Conservation (phyloP, 345 rosid genomes). For the Chamaenerion angustifolium region DNA sequence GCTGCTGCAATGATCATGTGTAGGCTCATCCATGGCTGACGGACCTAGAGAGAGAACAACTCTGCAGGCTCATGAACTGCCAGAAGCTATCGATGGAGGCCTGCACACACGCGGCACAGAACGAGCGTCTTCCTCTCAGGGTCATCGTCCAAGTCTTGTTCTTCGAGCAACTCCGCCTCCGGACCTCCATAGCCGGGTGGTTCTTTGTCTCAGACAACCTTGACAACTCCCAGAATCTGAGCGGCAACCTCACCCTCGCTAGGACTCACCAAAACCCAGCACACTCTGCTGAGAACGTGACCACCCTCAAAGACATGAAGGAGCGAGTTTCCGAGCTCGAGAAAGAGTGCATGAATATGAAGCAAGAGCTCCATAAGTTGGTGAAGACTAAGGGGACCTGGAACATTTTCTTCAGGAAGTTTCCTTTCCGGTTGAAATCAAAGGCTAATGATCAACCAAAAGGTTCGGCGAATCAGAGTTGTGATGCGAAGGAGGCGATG, state of each 20-base stretch:
- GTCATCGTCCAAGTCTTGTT: slow-evolving; percentile 80
- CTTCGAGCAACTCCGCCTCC: slow-evolving; percentile 83
- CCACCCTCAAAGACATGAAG: slow-evolving; percentile 32
- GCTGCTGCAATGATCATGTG: no score
- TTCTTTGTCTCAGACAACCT: slow-evolving; percentile 54
- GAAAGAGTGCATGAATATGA: slow-evolving; percentile 66
- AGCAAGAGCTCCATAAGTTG: slow-evolving; percentile 60
- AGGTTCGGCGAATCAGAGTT: no score
- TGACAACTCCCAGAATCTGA: slow-evolving; percentile 23
- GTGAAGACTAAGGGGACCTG: slow-evolving; percentile 52
- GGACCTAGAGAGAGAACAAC: slow-evolving; percentile 65
- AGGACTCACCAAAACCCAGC: slow-evolving; percentile 14
- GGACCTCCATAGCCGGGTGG: slow-evolving; percentile 70
- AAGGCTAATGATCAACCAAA: slow-evolving; percentile 11
- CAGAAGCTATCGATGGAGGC: slow-evolving; percentile 90
- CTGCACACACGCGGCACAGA: slow-evolving; percentile 86
- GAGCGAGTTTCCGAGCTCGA: slow-evolving; percentile 65
- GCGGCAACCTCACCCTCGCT: slow-evolving; percentile 26
- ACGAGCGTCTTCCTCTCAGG: slow-evolving; percentile 79
- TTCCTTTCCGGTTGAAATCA: slow-evolving; percentile 21
- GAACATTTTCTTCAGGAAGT: slow-evolving; percentile 36
- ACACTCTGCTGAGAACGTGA: no score
- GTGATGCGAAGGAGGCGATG: no score
- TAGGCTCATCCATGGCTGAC: slow-evolving; percentile 94
- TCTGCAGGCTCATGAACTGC: slow-evolving; percentile 74